A percentile compares a stretch with the other conserved stretches of the same genome.
phyloP scores from a whole-genome alignment of 192 early-diverging fungal species.

The Dimargaris xerosporica region DNA sequence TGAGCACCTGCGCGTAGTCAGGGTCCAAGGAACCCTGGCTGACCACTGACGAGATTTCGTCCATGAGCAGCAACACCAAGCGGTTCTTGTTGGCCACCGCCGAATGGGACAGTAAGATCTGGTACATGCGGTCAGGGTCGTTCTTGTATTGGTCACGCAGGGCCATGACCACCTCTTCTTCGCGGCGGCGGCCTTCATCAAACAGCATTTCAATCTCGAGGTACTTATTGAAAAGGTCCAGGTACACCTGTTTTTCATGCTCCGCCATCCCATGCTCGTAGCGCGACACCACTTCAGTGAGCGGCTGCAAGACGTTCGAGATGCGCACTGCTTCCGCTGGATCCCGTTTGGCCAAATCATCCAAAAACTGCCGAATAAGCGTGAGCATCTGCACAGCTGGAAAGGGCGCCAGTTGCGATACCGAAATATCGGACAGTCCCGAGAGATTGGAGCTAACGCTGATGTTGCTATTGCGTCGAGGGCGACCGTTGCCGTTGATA shows the following conservation, averaged over 20 bases:
- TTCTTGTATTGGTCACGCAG: conserved; percentile 78
- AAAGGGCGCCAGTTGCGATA: conserved; percentile 28
- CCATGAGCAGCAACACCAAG: conserved; percentile 60
- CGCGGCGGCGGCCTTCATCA: conserved; percentile 40
- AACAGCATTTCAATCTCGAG: conserved; percentile 74
- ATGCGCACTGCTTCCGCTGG: conserved; percentile 50
- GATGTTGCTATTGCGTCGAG: background rate
- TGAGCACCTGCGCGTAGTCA: conserved; percentile 60
- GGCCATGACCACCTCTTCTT: conserved; percentile 72
- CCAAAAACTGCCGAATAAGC: conserved; percentile 36
- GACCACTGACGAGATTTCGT: conserved; percentile 53
- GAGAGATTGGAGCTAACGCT: background rate
- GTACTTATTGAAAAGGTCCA: conserved; percentile 69
- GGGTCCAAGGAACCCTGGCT: conserved; percentile 44
- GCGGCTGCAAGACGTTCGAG: conserved; percentile 42
- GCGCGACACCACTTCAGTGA: conserved; percentile 45
- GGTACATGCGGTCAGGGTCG: conserved; percentile 52
- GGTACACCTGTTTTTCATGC: conserved; percentile 58
- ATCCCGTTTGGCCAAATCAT: conserved; percentile 27
- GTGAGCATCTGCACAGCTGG: conserved; percentile 51
- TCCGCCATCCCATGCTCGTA: conserved; percentile 61
- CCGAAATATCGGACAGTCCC: background rate
- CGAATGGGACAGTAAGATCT: conserved; percentile 64
- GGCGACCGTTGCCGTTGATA: background rate
- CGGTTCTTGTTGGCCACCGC: conserved; percentile 67